Percentiles rank a stretch among this genome's conserved stretches.
phyloP scores from a whole-genome alignment of 768 basidiomycete genomes.

The Suillus subaureus region DNA sequence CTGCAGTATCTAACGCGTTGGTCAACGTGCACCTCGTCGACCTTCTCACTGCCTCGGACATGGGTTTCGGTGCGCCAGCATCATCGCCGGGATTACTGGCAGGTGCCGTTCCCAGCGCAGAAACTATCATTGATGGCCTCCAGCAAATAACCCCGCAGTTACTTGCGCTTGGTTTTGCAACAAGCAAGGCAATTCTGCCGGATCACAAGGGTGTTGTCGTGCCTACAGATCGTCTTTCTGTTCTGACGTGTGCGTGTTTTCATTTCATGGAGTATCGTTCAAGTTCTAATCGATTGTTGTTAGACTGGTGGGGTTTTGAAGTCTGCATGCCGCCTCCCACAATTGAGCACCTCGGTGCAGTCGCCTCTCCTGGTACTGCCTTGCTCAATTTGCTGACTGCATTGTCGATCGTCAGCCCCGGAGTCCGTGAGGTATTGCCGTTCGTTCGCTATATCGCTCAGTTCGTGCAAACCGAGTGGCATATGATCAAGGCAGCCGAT shows the following conservation, averaged over 20 bases:
- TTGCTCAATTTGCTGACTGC: slow-evolving; percentile 79
- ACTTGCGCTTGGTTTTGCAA: slow-evolving; percentile 77
- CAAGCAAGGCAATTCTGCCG: slow-evolving; percentile 62
- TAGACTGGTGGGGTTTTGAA: slow-evolving; percentile 94
- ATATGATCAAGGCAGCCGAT: slow-evolving; percentile 61
- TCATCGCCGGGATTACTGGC: slow-evolving; percentile 66
- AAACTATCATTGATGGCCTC: slow-evolving; percentile 69
- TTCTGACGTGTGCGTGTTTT: slow-evolving; percentile 68
- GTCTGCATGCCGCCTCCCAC: slow-evolving; percentile 74
- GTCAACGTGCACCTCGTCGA: slow-evolving; percentile 63
- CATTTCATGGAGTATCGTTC: background rate
- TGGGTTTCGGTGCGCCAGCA: slow-evolving; percentile 78
- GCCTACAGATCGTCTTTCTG: slow-evolving; percentile 75
- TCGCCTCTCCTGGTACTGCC: slow-evolving; percentile 54
- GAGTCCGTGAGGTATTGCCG: slow-evolving; percentile 80
- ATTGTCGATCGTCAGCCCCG: slow-evolving; percentile 66
- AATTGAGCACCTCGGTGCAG: slow-evolving; percentile 61
- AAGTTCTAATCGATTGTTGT: slow-evolving; percentile 11
- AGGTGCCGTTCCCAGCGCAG: slow-evolving; percentile 76
- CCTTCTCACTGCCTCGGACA: slow-evolving; percentile 58
- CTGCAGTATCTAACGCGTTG: slow-evolving; percentile 52
- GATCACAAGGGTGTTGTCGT: slow-evolving; percentile 73
- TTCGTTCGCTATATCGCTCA: slow-evolving; percentile 83
- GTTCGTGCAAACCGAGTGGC: slow-evolving; percentile 78
- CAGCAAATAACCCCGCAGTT: slow-evolving; percentile 75